Conservation (phyloP, 148 eudicot species). For the Beta vulgaris region DNA sequence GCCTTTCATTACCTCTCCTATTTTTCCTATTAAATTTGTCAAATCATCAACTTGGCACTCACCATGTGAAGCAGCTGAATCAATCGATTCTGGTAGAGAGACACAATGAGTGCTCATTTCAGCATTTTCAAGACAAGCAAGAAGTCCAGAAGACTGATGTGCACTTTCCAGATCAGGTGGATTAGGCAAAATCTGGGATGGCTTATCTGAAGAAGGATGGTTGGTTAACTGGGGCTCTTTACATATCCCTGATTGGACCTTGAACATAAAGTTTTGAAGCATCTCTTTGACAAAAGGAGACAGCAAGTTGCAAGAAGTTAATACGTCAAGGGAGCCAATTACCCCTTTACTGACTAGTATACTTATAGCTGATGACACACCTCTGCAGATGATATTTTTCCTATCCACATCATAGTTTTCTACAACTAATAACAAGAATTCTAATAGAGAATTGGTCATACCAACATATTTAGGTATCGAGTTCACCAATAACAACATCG, state of each 20-base stretch:
- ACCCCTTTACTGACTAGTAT: conserved; percentile 63
- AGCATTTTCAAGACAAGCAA: conserved; percentile 14
- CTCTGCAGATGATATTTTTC: conserved; percentile 40
- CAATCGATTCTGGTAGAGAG: neutral
- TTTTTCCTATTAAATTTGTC: conserved; percentile 18
- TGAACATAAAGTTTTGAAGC: conserved; percentile 41
- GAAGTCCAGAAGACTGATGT: conserved; percentile 3
- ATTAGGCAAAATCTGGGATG: conserved; percentile 16
- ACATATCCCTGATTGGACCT: conserved; percentile 15
- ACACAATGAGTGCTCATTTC: neutral
- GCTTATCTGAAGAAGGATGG: neutral
- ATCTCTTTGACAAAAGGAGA: conserved; percentile 57
- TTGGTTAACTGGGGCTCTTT: conserved; percentile 20
- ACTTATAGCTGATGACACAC: conserved; percentile 53
- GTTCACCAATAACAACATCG: conserved; percentile 65
- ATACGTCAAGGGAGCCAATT: conserved; percentile 56
- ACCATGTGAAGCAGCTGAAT: conserved; percentile 6
- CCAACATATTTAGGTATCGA: conserved; percentile 67
- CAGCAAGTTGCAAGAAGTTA: conserved; percentile 49
- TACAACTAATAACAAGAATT: conserved; percentile 58
- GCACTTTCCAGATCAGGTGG: neutral
- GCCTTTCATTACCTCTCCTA: conserved; percentile 30
- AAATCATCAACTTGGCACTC: conserved; percentile 18
- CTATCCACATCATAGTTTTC: conserved; percentile 81
- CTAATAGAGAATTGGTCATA: conserved; percentile 71